Evolutionary conservation across 1,139 yeast species (phyloP).

Genomic region (Blastobotrys capitulatus): DNA sequence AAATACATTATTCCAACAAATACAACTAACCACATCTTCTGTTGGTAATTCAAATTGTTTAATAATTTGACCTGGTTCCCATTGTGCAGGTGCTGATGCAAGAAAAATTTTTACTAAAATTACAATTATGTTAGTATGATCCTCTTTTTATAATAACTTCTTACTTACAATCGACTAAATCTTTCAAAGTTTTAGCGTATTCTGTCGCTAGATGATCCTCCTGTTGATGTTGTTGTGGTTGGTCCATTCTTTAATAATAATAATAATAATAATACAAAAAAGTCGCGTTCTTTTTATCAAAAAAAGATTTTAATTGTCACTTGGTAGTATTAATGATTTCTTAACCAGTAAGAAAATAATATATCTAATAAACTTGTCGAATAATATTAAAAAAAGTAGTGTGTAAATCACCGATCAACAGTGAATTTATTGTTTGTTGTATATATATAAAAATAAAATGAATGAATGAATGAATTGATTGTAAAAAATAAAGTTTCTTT

Average conservation of each 20-base stretch:
- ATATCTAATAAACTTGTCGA: neutral
- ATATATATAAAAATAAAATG: neutral
- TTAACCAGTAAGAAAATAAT: constrained; percentile 2
- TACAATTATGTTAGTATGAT: neutral
- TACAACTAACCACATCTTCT: constrained; percentile 88
- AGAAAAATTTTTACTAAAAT: constrained; percentile 55
- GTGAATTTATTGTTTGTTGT: neutral
- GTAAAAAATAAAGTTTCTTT: neutral
- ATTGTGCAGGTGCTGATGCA: constrained; percentile 90
- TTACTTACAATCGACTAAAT: constrained; percentile 11
- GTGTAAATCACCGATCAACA: constrained; percentile 4
- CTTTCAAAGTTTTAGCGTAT: constrained; percentile 15
- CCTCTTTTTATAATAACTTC: neutral
- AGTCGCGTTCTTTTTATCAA: neutral
- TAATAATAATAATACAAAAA: neutral
- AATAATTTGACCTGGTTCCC: constrained; percentile 87
- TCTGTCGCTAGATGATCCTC: constrained; percentile 13
- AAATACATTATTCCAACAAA: constrained; percentile 85
- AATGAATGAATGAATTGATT: neutral
- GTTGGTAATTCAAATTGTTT: constrained; percentile 79
- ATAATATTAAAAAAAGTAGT: neutral
- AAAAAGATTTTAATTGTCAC: neutral
- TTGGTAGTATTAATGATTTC: neutral
- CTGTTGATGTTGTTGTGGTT: neutral
- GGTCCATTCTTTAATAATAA: neutral